Evolutionary conservation across 441 rosid genomes (phyloP).

Genomic region (Heliophila coronopifolia): DNA sequence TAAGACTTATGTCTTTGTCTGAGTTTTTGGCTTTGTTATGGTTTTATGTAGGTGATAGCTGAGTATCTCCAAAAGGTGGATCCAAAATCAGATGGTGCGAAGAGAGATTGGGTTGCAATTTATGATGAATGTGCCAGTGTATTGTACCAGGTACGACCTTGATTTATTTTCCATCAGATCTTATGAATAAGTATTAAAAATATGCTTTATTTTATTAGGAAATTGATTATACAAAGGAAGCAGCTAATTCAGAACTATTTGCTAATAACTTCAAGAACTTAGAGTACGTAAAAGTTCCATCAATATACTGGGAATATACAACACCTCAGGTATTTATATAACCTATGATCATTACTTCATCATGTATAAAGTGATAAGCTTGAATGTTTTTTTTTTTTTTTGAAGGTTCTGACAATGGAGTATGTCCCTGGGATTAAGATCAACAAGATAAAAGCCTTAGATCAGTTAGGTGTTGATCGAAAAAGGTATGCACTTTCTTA

Average conservation of each 20-base stretch:
- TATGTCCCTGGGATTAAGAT: conserved; percentile 98
- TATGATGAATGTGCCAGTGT: conserved; percentile 97
- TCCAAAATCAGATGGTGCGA: conserved; percentile 98
- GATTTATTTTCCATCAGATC: not conserved
- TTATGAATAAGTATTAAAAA: conserved; percentile 5
- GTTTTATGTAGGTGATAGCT: conserved; percentile 62
- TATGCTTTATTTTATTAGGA: conserved; percentile 46
- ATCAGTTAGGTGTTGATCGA: conserved; percentile 91
- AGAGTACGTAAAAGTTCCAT: conserved; percentile 89
- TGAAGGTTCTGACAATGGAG: conserved; percentile 89
- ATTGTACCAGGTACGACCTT: conserved; percentile 58
- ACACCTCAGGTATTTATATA: conserved; percentile 77
- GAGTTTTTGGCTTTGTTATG: conserved; percentile 9
- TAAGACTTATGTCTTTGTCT: too few relatives aligned
- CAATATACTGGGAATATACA: conserved; percentile 77
- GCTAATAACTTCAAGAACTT: conserved; percentile 75
- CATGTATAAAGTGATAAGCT: conserved; percentile 2
- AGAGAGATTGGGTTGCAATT: conserved; percentile 99
- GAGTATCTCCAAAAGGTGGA: conserved; percentile 95
- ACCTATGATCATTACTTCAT: conserved; percentile 3
- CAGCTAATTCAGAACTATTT: conserved; percentile 85
- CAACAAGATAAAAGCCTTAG: conserved; percentile 80
- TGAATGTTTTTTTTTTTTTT: conserved; percentile 1
- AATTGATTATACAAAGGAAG: conserved; percentile 95
- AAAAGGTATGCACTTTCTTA: conserved; percentile 50